Evolutionary conservation across 169 alveolate species (phyloP), one percentile per base, ranked within the genome.

Genomic region (Perkinsus olseni): DNA sequence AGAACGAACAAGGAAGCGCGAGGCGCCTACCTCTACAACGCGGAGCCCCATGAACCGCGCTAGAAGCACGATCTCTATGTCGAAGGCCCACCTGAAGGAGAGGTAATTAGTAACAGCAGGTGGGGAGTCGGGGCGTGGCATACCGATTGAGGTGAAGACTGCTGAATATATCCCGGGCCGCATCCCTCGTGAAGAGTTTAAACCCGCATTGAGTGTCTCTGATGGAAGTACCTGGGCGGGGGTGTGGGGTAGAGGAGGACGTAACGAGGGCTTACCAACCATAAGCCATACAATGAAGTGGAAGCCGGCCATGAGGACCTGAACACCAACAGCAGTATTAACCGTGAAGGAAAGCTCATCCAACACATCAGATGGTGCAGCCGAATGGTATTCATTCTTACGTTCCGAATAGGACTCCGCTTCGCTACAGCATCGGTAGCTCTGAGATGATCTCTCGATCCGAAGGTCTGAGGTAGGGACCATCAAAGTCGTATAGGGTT

Each of bases 161-260:
- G 36, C 95, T 94, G 94, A 97, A 97, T 38, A 97, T 93, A 4
- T 74, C 90, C 92, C 96, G 93, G 0, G 98, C 98, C 21, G 98
- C 95, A 39, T 93, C 94, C 93, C 97, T 94, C 37, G 98, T 96
- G 94, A 97, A 97, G 92, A 97, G 94, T 91, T 97, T 97, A 93
- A 97, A 97, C 31, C 98, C 99, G 93, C 98, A 97, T 94, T 97
- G 97, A 4, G 99, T 97, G 94, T 97, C 99, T 94, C 96, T 62
- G 37, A 92, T n/a, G 48, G 91, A 51, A 36, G 94, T 39, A 39
- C 93, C 92, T 28, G 21, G 28, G 11, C 11, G 34, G 36, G 38
- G 10, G 50, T 13, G 28, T 62, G 17, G 13, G 28, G 31, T 0
- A 62, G 82, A 4, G 1, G 1, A 28, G 28, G 17, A 13, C 28